phyloP scores from a whole-genome alignment of 2,329 filamentous ascomycete genomes.

The Harringtonia lauricola region DNA sequence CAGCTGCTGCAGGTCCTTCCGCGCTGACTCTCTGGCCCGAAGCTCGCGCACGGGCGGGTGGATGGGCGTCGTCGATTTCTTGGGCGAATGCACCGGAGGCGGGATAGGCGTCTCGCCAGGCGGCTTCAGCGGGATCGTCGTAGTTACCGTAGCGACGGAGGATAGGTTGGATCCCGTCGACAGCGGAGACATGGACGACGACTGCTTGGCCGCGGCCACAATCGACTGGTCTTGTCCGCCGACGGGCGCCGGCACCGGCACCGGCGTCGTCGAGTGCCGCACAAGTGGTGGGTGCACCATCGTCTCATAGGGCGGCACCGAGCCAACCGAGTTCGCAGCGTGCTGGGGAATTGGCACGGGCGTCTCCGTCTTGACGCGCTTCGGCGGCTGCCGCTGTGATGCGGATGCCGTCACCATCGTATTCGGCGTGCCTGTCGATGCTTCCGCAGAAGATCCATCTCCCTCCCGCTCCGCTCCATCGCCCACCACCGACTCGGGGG shows the following conservation, averaged over 20 bases:
- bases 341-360: constrained; percentile 23
- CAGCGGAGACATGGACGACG: constrained; percentile 1
- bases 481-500: constrained; percentile 17
- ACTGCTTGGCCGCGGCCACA: neutral
- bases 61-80: constrained; percentile 23
- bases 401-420: neutral
- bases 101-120: constrained; percentile 20
- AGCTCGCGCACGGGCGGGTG: constrained; percentile 22
- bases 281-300: constrained; percentile 11
- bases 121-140: constrained; percentile 17
- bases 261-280: constrained; percentile 18
- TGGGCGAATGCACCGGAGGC: constrained; percentile 17
- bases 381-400: constrained; percentile 16
- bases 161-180: constrained; percentile 1
- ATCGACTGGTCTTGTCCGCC: constrained; percentile 8
- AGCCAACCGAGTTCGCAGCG: constrained; percentile 7
- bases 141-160: constrained; percentile 5
- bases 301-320: constrained; percentile 14
- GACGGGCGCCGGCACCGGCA: constrained; percentile 22
- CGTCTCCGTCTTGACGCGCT: constrained; percentile 27
- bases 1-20: constrained; percentile 8
- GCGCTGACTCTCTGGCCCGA: constrained; percentile 18
- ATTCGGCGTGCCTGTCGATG: neutral
- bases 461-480: constrained; percentile 9
- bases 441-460: neutral